Evolutionary conservation across 2,329 filamentous ascomycete species (phyloP).

Genomic region (Aspergillus fijiensis): DNA sequence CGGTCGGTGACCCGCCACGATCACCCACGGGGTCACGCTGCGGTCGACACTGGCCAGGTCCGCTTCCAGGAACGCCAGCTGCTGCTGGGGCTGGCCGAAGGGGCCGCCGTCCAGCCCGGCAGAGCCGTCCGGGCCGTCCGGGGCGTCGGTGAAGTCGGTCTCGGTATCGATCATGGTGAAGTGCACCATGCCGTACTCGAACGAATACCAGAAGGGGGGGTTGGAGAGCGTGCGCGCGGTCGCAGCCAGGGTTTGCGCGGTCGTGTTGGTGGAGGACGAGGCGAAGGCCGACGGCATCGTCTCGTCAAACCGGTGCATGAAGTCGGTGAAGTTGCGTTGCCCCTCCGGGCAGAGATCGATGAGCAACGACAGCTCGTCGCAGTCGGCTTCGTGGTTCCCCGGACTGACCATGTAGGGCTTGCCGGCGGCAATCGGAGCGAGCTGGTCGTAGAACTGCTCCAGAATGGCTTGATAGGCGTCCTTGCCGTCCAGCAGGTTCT

Average conservation of each 20-base stretch:
- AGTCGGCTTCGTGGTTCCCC: conserved; percentile 61
- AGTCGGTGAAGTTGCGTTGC: conserved; percentile 62
- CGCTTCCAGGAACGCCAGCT: conserved; percentile 55
- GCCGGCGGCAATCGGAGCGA: conserved; percentile 53
- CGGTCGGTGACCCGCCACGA: conserved; percentile 49
- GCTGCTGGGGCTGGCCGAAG: conserved; percentile 52
- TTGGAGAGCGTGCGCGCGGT: conserved; percentile 48
- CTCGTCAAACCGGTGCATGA: conserved; percentile 55
- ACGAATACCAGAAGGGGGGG: conserved; percentile 61
- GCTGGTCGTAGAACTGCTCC: conserved; percentile 57
- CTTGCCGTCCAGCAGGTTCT: conserved; percentile 50
- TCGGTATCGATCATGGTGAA: conserved; percentile 58
- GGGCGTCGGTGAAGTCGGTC: conserved; percentile 55
- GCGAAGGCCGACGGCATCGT: conserved; percentile 54
- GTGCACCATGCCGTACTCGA: conserved; percentile 60
- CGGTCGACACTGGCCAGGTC: conserved; percentile 59
- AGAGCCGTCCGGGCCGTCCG: conserved; percentile 46
- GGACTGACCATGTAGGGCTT: conserved; percentile 59
- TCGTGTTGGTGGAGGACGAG: conserved; percentile 48
- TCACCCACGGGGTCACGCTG: conserved; percentile 54
- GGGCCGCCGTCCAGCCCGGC: conserved; percentile 49
- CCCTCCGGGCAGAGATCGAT: conserved; percentile 39
- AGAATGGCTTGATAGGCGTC: conserved; percentile 58
- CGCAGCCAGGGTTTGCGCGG: conserved; percentile 47
- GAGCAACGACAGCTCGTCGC: conserved; percentile 35